These are phyloP conservation scores for Aspergillus diversus DNA, from an alignment of 495 filamentous ascomycete genomes.

Conservation along the genomic window DNA sequence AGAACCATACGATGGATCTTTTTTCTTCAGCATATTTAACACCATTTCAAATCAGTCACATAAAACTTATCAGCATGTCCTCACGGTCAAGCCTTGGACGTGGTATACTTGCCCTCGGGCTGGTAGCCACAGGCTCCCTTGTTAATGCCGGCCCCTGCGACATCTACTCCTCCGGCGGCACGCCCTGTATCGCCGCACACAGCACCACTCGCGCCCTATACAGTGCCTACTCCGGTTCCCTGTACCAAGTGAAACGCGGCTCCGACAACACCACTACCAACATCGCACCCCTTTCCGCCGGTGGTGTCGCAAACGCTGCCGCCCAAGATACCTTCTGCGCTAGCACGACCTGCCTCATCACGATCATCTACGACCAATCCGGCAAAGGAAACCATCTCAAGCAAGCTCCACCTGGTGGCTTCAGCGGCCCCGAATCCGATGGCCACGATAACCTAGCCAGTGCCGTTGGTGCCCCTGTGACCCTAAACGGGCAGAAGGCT, in stretches of 20 bases:
- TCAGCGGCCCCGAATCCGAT: slow-evolving; percentile 53
- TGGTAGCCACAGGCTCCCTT: slow-evolving; percentile 43
- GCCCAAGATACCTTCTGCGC: slow-evolving; percentile 61
- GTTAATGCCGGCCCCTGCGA: slow-evolving; percentile 58
- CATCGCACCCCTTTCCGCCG: slow-evolving; percentile 53
- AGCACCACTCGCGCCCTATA: slow-evolving; percentile 64
- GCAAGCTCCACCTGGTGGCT: slow-evolving; percentile 57
- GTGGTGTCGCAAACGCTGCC: slow-evolving; percentile 59
- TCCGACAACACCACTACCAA: slow-evolving; percentile 51
- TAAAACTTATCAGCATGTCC: slow-evolving; percentile 32
- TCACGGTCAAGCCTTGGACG: slow-evolving; percentile 35
- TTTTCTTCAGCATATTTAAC: no score
- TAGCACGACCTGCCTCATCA: slow-evolving; percentile 60
- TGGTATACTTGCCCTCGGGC: slow-evolving; percentile 38
- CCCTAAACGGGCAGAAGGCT: slow-evolving; percentile 58
- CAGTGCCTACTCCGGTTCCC: slow-evolving; percentile 48
- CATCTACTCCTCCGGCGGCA: slow-evolving; percentile 54
- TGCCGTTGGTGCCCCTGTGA: slow-evolving; percentile 60
- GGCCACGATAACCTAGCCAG: slow-evolving; percentile 59
- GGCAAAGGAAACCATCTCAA: slow-evolving; percentile 60
- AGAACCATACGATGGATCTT: no score
- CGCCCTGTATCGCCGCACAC: slow-evolving; percentile 61
- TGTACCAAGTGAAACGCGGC: slow-evolving; percentile 59
- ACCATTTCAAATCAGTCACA: no score
- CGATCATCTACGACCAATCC: slow-evolving; percentile 63